A percentile compares a stretch with the other conserved stretches of the same genome.
Conservation (phyloP, 768 basidiomycete species). For the Auriscalpium orientale region DNA sequence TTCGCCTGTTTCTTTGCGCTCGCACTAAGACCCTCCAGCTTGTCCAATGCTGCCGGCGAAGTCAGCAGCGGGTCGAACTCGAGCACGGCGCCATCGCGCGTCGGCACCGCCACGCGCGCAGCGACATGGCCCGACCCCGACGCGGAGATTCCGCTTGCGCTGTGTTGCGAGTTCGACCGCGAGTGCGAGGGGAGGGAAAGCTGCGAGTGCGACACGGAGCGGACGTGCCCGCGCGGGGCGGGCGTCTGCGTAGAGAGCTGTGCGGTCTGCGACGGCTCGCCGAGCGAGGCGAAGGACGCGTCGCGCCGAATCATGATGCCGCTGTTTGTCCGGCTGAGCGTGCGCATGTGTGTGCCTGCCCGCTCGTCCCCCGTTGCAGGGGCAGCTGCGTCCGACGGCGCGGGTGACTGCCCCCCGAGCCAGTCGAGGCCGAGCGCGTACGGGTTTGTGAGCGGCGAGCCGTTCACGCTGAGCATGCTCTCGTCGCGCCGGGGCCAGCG, state of each 20-base stretch:
- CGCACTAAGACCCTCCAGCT: slow-evolving; percentile 68
- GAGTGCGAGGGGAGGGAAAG: slow-evolving; percentile 8
- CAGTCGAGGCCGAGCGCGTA: slow-evolving; percentile 58
- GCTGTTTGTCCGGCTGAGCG: slow-evolving; percentile 38
- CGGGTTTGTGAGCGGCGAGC: slow-evolving; percentile 76
- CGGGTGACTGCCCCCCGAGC: slow-evolving; percentile 44
- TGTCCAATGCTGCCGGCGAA: slow-evolving; percentile 64
- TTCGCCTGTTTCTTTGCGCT: slow-evolving; percentile 80
- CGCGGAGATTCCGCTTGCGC: neutral
- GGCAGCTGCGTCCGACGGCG: slow-evolving; percentile 28
- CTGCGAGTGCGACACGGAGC: slow-evolving; percentile 33
- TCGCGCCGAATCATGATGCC: slow-evolving; percentile 52
- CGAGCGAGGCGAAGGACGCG: slow-evolving; percentile 31
- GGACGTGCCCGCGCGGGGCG: slow-evolving; percentile 25
- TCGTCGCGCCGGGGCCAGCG: slow-evolving; percentile 70
- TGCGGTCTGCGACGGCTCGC: slow-evolving; percentile 13
- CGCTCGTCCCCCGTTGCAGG: slow-evolving; percentile 16
- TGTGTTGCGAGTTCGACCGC: slow-evolving; percentile 14
- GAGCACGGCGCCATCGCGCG: slow-evolving; percentile 72
- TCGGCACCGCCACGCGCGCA: slow-evolving; percentile 72
- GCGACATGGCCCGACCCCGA: slow-evolving; percentile 27
- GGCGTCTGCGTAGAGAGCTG: neutral
- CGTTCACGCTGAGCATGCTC: slow-evolving; percentile 73
- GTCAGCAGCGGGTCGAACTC: slow-evolving; percentile 79
- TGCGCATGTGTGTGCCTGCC: slow-evolving; percentile 16